phyloP scores from a whole-genome alignment of 1,139 yeast species.

The Magnusiomyces starmeri region DNA sequence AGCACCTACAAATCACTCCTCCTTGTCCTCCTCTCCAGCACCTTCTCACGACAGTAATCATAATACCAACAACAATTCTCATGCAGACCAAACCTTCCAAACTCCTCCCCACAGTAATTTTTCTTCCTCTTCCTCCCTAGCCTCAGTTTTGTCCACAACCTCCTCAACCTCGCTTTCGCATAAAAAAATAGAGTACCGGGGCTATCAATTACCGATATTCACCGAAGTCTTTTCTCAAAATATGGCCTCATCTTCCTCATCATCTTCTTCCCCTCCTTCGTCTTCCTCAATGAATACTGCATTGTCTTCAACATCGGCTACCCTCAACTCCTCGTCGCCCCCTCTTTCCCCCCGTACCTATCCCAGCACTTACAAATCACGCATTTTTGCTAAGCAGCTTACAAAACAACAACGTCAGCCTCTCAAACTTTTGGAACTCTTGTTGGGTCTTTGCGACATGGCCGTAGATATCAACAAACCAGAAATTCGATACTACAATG shows the following conservation, averaged over 20 bases:
- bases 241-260: constrained; percentile 10
- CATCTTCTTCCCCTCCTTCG: constrained; percentile 20
- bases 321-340: constrained; percentile 9
- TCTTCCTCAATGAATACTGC: constrained; percentile 17
- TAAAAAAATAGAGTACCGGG: constrained; percentile 48
- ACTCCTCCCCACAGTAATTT: constrained; percentile 2
- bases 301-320: constrained; percentile 9
- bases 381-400: constrained; percentile 19
- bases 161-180: constrained; percentile 8
- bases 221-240: constrained; percentile 4
- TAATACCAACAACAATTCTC: background rate
- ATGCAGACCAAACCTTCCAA: background rate
- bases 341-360: constrained; percentile 15
- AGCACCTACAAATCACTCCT: background rate
- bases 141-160: constrained; percentile 10
- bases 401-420: constrained; percentile 44
- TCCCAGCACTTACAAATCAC: constrained; percentile 9
- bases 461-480: constrained; percentile 66
- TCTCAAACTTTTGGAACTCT: constrained; percentile 54
- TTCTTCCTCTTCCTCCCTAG: constrained; percentile 10
- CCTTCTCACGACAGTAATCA: background rate
- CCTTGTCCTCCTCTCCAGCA: background rate
- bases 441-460: constrained; percentile 66
- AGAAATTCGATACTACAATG: constrained; percentile 20
- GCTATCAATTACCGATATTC: constrained; percentile 44